Evolutionary conservation across 306 rosid genomes (phyloP), one percentile per base, ranked within the genome.

Genomic region (Quercus glauca): DNA sequence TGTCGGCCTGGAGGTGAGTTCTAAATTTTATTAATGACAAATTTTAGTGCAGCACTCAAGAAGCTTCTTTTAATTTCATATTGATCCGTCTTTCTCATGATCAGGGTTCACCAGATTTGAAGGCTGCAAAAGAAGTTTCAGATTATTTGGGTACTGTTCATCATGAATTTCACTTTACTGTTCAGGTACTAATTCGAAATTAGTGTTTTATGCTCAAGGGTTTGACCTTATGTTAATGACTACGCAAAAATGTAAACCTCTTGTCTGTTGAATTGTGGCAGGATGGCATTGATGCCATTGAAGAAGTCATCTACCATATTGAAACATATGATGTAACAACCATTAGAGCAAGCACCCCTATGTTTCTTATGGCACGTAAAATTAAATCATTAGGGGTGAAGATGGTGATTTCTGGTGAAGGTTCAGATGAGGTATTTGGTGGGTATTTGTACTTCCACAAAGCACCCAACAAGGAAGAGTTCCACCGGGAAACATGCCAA

Each of bases 251-350:
- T 1, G 13, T 82, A 3, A 73, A 55, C 10, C 55, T n/a, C 61
- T 77, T 68, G 55, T 33, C 5, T 69, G 17, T 20, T 81, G 74
- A 51, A 6, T 26, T 73, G 26, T 80, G 71, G 71, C 79, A 95
- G 96, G 99, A 96, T 83, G 98, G 98, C 8, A 93, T 96, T 28
- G 99, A 96, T 88, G 96, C 99, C 3, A 89, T 96, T 80, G 99
- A 93, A 80, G 99, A 96, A 2, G 98, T 96, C 55, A 96, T 96
- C 61, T 91, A 93, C 83, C 98, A 96, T 78, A 35, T 96, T 63
- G 98, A 96, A 80, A 91, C 99, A 58, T 93, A 96, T 74, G 99
- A 96, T 83, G 99, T 96, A 14, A 93, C 99, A 3, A 91, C 99
- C 13, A 89, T 96, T 71, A 92, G 99, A 78, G 97, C 99, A 19